A percentile compares a stretch with the other conserved stretches of the same genome.
phyloP scores from a whole-genome alignment of 768 basidiomycete genomes.

The Suillus decipiens region DNA sequence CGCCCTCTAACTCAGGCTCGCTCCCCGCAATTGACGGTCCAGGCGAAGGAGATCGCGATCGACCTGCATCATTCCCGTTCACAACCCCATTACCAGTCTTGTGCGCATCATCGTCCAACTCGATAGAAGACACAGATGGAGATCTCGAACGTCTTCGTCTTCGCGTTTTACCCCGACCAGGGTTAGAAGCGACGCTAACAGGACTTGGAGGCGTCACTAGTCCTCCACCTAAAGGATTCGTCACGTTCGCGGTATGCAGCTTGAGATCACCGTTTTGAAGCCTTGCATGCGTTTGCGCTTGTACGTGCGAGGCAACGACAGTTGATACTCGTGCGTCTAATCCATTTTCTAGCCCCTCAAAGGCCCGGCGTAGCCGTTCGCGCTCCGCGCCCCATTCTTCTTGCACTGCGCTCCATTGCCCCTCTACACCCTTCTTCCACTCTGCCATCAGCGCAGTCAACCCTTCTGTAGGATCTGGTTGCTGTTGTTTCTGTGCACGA shows the following conservation, averaged over 20 bases:
- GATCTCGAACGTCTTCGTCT: conserved; percentile 44
- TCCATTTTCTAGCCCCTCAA: conserved; percentile 79
- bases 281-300: conserved; percentile 38
- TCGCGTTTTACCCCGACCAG: conserved; percentile 41
- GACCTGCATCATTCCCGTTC: conserved; percentile 15
- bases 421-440: conserved; percentile 81
- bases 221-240: conserved; percentile 38
- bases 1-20: conserved; percentile 28
- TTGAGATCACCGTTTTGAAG: conserved; percentile 34
- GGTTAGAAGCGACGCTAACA: conserved; percentile 67
- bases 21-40: conserved; percentile 29
- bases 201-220: conserved; percentile 79
- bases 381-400: conserved; percentile 85
- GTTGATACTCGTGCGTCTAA: conserved; percentile 46
- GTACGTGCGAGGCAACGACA: conserved; percentile 30
- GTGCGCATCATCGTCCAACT: conserved; percentile 32
- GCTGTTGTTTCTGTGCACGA: conserved; percentile 4
- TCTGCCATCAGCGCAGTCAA: conserved; percentile 57
- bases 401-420: conserved; percentile 73
- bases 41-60: conserved; percentile 32
- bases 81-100: conserved; percentile 13
- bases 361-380: conserved; percentile 67
- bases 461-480: conserved; percentile 34
- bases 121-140: conserved; percentile 35
- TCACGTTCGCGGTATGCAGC: conserved; percentile 21